These are phyloP conservation scores for Trichothecium sympodiale DNA, from an alignment of 2,329 filamentous ascomycete genomes.

Conservation along the genomic window DNA sequence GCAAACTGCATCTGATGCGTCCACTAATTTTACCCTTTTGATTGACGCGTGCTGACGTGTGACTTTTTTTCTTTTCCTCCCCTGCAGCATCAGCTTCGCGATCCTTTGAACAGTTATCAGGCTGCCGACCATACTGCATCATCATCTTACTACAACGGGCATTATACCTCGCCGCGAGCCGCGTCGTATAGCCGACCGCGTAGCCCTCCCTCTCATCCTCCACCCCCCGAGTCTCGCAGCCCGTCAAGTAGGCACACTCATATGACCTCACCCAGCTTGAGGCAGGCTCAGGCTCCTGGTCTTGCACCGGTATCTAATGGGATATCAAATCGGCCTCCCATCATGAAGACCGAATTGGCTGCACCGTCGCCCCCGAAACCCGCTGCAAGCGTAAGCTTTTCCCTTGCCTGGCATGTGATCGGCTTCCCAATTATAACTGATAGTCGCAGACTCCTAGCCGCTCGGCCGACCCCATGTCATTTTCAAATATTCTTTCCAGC, in stretches of 20 bases:
- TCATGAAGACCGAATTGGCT: slow-evolving; percentile 27
- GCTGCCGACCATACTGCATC: slow-evolving; percentile 8
- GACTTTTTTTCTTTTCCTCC: neutral
- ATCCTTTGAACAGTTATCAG: neutral
- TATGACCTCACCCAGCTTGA: slow-evolving; percentile 36
- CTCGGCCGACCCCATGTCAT: slow-evolving; percentile 82
- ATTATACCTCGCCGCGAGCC: slow-evolving; percentile 36
- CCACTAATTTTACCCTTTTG: too few species aligned
- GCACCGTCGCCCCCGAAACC: slow-evolving; percentile 28
- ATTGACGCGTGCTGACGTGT: too few species aligned
- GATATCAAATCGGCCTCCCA: slow-evolving; percentile 21
- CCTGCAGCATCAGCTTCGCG: neutral
- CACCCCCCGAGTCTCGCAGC: slow-evolving; percentile 32
- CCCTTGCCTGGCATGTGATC: neutral
- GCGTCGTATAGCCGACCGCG: slow-evolving; percentile 31
- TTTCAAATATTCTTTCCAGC: slow-evolving; percentile 85
- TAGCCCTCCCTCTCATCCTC: slow-evolving; percentile 40
- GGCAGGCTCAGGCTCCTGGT: slow-evolving; percentile 28
- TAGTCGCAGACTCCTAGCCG: slow-evolving; percentile 54
- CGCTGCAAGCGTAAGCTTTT: slow-evolving; percentile 22
- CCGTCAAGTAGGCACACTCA: slow-evolving; percentile 27
- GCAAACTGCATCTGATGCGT: too few species aligned
- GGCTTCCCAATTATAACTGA: neutral
- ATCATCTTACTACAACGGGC: slow-evolving; percentile 35
- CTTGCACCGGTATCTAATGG: slow-evolving; percentile 30